Percentiles rank a stretch among this genome's conserved stretches.
phyloP scores from a whole-genome alignment of 2,329 filamentous ascomycete species.

The Lasiodiplodia citricola region DNA sequence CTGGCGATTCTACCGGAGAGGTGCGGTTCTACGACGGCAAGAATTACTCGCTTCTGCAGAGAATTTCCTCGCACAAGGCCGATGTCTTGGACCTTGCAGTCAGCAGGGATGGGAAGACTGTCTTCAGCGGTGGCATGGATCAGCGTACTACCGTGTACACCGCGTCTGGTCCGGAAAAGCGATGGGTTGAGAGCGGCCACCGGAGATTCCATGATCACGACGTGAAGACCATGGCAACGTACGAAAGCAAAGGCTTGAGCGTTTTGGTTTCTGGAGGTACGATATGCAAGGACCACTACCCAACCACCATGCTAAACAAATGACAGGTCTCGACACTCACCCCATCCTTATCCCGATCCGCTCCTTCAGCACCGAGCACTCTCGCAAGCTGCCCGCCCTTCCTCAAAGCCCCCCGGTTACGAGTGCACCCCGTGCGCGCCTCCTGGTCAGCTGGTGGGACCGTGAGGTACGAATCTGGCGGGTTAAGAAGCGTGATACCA shows the following conservation, averaged over 20 bases:
- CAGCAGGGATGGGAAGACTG: slow-evolving; percentile 77
- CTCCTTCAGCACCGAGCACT: slow-evolving; percentile 78
- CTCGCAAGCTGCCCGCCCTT: slow-evolving; percentile 80
- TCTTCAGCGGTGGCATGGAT: slow-evolving; percentile 92
- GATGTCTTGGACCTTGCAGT: slow-evolving; percentile 89
- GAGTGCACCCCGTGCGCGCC: slow-evolving; percentile 73
- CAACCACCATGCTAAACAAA: slow-evolving; percentile 36
- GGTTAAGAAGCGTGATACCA: slow-evolving; percentile 56
- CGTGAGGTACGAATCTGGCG: slow-evolving; percentile 85
- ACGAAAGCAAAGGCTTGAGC: slow-evolving; percentile 82
- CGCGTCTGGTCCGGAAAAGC: slow-evolving; percentile 50
- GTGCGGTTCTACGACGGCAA: slow-evolving; percentile 92
- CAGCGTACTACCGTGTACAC: slow-evolving; percentile 84
- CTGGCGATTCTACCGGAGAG: slow-evolving; percentile 92
- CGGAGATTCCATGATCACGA: slow-evolving; percentile 90
- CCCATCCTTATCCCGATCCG: slow-evolving; percentile 82
- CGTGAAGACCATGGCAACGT: slow-evolving; percentile 91
- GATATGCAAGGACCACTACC: slow-evolving; percentile 34
- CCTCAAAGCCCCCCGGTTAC: slow-evolving; percentile 77
- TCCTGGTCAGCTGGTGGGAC: slow-evolving; percentile 93
- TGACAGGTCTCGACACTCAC: slow-evolving; percentile 78
- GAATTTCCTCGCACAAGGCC: slow-evolving; percentile 84
- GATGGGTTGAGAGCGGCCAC: slow-evolving; percentile 86
- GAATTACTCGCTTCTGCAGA: slow-evolving; percentile 85
- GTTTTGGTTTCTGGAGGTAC: slow-evolving; percentile 89